phyloP scores from a whole-genome alignment of 1,139 yeast genomes.

The Candida sp. region DNA sequence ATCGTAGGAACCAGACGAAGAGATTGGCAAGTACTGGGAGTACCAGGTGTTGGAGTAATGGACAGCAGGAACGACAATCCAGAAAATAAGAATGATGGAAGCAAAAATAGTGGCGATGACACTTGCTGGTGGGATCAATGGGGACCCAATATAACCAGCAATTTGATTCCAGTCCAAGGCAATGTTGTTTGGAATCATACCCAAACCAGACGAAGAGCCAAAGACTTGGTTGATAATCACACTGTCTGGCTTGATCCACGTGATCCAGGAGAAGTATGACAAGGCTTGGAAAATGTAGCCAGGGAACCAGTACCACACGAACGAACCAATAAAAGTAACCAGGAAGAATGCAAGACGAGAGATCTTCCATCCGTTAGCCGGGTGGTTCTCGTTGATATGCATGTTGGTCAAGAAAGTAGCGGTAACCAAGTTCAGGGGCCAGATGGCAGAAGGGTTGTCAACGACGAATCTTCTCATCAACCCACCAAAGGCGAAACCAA shows the following conservation, averaged over 20 bases:
- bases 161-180: slow-evolving; percentile 51
- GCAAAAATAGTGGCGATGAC: slow-evolving; percentile 54
- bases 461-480: slow-evolving; percentile 58
- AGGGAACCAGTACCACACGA: slow-evolving; percentile 48
- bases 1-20: slow-evolving; percentile 43
- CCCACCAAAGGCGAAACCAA: slow-evolving; percentile 73
- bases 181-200: slow-evolving; percentile 55
- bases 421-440: slow-evolving; percentile 64
- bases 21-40: slow-evolving; percentile 47
- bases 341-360: slow-evolving; percentile 40
- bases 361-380: slow-evolving; percentile 47
- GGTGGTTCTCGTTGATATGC: slow-evolving; percentile 63
- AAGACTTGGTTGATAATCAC: slow-evolving; percentile 64
- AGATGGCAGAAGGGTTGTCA: slow-evolving; percentile 64
- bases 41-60: slow-evolving; percentile 48
- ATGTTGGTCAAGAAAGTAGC: slow-evolving; percentile 56
- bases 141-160: slow-evolving; percentile 62
- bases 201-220: slow-evolving; percentile 63
- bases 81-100: slow-evolving; percentile 47
- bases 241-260: slow-evolving; percentile 46
- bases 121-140: slow-evolving; percentile 70
- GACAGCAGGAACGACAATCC: slow-evolving; percentile 47
- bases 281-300: slow-evolving; percentile 43
- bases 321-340: slow-evolving; percentile 29
- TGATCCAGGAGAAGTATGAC: slow-evolving; percentile 40